phyloP scores from a whole-genome alignment of 176 grass and related monocot genomes.

The Oryza punctata region DNA sequence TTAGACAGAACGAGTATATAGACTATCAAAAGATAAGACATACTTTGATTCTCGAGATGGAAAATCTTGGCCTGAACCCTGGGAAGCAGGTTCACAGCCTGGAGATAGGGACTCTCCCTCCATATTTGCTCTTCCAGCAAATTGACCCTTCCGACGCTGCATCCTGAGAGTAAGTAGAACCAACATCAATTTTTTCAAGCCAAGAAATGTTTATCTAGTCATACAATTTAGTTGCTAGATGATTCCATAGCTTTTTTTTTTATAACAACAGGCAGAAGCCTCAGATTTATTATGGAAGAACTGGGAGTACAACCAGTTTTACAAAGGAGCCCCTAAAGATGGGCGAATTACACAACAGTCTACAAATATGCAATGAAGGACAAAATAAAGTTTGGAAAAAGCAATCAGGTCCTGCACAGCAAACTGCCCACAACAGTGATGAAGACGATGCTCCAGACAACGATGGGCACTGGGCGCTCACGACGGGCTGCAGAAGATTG shows the following conservation, averaged over 20 bases:
- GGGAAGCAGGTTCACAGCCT: constrained; percentile 52
- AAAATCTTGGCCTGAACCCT: constrained; percentile 52
- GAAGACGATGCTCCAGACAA: too few species aligned
- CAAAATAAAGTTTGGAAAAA: too few species aligned
- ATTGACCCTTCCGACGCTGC: constrained; percentile 83
- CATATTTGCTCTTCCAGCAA: constrained; percentile 71
- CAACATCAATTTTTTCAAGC: constrained; percentile 14
- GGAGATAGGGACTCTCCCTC: constrained; percentile 54
- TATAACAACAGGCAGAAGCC: too few species aligned
- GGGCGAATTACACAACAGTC: too few species aligned
- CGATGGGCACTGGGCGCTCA: too few species aligned
- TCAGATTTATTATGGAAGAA: too few species aligned
- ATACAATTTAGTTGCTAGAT: constrained; percentile 17
- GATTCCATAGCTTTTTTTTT: constrained; percentile 15
- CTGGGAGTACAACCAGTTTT: too few species aligned
- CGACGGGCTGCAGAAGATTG: too few species aligned
- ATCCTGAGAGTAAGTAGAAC: constrained; percentile 63
- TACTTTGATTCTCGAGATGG: constrained; percentile 67
- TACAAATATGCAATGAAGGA: too few species aligned
- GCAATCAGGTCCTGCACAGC: too few species aligned
- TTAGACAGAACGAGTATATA: constrained; percentile 29
- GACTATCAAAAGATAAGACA: constrained; percentile 44
- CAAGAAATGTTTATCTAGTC: not conserved
- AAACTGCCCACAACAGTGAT: too few species aligned
- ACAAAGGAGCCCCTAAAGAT: too few species aligned